These are phyloP conservation scores for Rhazya stricta DNA, from an alignment of 257 asterid genomes.

Conservation along the genomic window DNA sequence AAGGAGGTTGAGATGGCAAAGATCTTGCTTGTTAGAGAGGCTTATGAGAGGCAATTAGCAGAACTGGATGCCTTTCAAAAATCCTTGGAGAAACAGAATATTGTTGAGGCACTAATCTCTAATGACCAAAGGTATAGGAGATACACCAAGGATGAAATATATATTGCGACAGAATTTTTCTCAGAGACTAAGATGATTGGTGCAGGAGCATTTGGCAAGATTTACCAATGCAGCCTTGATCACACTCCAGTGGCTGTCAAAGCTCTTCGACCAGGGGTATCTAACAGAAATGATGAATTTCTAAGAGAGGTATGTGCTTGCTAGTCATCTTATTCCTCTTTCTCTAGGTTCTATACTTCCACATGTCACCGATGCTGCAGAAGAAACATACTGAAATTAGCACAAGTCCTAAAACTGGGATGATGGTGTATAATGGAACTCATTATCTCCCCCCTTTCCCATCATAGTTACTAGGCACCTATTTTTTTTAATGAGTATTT, in stretches of 20 bases:
- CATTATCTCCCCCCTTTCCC: no score
- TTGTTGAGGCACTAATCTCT: constrained; percentile 49
- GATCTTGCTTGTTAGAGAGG: constrained; percentile 49
- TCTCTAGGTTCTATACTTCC: not conserved
- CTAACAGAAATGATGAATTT: constrained; percentile 69
- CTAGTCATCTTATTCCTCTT: constrained; percentile 1
- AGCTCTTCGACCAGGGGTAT: constrained; percentile 52
- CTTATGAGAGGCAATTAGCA: constrained; percentile 63
- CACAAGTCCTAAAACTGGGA: no score
- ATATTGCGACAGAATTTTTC: constrained; percentile 48
- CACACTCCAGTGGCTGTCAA: constrained; percentile 73
- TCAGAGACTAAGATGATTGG: constrained; percentile 57
- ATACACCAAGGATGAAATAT: constrained; percentile 59
- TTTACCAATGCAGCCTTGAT: constrained; percentile 67
- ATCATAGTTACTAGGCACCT: no score
- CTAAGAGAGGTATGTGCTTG: constrained; percentile 55
- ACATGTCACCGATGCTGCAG: no score
- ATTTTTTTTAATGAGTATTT: no score
- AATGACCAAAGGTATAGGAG: constrained; percentile 67
- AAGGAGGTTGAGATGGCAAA: constrained; percentile 64
- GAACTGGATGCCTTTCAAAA: constrained; percentile 50
- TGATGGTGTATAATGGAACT: no score
- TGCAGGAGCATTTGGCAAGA: constrained; percentile 84
- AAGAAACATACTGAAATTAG: no score
- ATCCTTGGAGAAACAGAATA: constrained; percentile 52